phyloP scores from a whole-genome alignment of 2,329 filamentous ascomycete species.

The Ascomycota sp. region DNA sequence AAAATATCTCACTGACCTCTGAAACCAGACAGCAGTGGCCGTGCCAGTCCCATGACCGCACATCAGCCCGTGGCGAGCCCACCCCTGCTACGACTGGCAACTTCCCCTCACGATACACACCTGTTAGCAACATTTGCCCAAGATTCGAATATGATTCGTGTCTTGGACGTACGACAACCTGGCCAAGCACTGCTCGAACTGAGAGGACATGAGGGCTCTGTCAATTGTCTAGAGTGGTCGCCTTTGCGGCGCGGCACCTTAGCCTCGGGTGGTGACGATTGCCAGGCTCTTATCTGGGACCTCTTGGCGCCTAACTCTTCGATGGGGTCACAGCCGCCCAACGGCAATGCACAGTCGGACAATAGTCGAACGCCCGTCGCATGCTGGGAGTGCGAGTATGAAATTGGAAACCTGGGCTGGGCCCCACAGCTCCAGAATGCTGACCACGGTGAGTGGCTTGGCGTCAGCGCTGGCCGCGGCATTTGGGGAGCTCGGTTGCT shows the following conservation, averaged over 20 bases:
- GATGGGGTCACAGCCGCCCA: constrained; percentile 18
- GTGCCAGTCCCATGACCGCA: constrained; percentile 53
- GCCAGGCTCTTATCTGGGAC: constrained; percentile 83
- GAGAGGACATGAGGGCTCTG: constrained; percentile 62
- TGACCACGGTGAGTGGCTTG: constrained; percentile 66
- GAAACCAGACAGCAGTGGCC: constrained; percentile 29
- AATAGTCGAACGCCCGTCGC: constrained; percentile 48
- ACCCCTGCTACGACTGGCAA: constrained; percentile 59
- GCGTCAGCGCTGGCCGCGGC: constrained; percentile 60
- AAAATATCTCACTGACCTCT: constrained; percentile 4
- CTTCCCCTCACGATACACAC: constrained; percentile 87
- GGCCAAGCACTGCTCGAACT: constrained; percentile 89
- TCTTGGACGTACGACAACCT: constrained; percentile 88
- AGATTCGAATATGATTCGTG: constrained; percentile 80
- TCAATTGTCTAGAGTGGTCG: constrained; percentile 95
- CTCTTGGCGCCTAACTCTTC: constrained; percentile 44
- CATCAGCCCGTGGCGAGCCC: constrained; percentile 61
- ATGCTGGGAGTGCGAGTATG: constrained; percentile 71
- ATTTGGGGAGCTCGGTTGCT: constrained; percentile 51
- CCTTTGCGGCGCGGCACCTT: constrained; percentile 70
- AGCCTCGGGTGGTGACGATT: constrained; percentile 83
- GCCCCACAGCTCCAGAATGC: constrained; percentile 48
- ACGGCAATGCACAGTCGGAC: constrained; percentile 29
- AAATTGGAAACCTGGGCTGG: constrained; percentile 72
- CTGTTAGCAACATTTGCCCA: constrained; percentile 92